Evolutionary conservation across 2,329 filamentous ascomycete species (phyloP).

Genomic region (Aspergillus novofumigatus): DNA sequence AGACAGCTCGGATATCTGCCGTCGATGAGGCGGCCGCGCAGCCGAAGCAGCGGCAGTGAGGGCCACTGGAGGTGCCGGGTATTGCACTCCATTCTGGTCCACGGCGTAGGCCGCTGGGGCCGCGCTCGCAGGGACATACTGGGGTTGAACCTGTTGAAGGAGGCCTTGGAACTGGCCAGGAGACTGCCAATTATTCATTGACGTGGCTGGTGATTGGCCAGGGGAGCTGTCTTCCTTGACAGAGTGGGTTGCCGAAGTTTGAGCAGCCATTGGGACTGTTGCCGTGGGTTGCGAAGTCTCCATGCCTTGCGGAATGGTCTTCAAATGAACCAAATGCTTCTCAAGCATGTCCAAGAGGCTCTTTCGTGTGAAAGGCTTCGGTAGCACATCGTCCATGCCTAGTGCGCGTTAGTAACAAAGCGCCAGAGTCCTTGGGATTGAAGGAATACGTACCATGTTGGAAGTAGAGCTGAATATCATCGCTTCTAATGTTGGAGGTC

Average conservation of each 20-base stretch:
- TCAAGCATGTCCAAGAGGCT: slow-evolving; percentile 81
- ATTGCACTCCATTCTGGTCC: slow-evolving; percentile 39
- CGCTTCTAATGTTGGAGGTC: slow-evolving; percentile 96
- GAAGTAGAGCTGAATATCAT: slow-evolving; percentile 97
- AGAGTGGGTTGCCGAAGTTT: slow-evolving; percentile 52
- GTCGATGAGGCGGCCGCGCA: slow-evolving; percentile 44
- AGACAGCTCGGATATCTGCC: slow-evolving; percentile 59
- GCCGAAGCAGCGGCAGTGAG: slow-evolving; percentile 28
- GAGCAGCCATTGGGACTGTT: slow-evolving; percentile 43
- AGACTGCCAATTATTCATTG: slow-evolving; percentile 60
- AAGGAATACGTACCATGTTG: slow-evolving; percentile 68
- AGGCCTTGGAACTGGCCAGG: slow-evolving; percentile 56
- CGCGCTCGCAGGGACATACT: slow-evolving; percentile 39
- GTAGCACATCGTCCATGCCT: slow-evolving; percentile 98
- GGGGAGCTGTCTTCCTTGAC: slow-evolving; percentile 62
- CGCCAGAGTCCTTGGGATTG: neutral
- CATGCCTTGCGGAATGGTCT: slow-evolving; percentile 61
- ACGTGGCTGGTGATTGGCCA: slow-evolving; percentile 56
- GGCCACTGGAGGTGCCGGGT: slow-evolving; percentile 33
- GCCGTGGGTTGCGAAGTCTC: slow-evolving; percentile 43
- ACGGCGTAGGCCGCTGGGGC: slow-evolving; percentile 36
- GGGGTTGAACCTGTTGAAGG: slow-evolving; percentile 39
- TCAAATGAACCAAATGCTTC: slow-evolving; percentile 79
- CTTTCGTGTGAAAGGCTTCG: slow-evolving; percentile 92
- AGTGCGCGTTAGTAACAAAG: slow-evolving; percentile 20